Conservation (phyloP, 1,284 basidiomycete species). For the Sporisorium sorghi region DNA sequence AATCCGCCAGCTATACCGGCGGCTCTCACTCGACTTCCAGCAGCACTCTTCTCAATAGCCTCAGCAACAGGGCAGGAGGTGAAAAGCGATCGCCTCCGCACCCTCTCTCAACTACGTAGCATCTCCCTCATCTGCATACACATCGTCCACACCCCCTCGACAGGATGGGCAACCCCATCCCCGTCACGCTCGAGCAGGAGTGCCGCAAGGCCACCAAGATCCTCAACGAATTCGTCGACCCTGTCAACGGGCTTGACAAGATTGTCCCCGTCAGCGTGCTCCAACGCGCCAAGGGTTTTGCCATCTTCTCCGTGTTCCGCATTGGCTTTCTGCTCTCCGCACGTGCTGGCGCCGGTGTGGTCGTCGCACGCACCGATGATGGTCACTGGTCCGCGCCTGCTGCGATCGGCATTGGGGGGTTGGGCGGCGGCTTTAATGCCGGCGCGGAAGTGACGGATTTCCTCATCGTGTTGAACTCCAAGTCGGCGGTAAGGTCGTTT, state of each 20-base stretch:
- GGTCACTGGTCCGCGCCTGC: constrained; percentile 94
- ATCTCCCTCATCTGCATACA: not conserved
- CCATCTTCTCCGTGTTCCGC: constrained; percentile 73
- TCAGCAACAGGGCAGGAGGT: not conserved
- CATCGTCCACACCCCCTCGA: not conserved
- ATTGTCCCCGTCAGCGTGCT: constrained; percentile 71
- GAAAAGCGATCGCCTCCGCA: too few species aligned
- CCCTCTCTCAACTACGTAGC: not conserved
- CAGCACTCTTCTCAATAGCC: not conserved
- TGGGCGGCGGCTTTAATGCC: constrained; percentile 82
- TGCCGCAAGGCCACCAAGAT: constrained; percentile 72
- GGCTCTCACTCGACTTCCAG: not conserved
- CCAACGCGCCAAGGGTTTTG: constrained; percentile 82
- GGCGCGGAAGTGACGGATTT: constrained; percentile 95
- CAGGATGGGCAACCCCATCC: constrained; percentile 67
- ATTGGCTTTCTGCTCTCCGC: constrained; percentile 75
- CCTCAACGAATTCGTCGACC: constrained; percentile 64
- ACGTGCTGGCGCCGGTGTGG: constrained; percentile 86
- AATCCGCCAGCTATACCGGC: too few species aligned
- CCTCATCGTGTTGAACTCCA: constrained; percentile 88
- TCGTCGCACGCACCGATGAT: constrained; percentile 85
- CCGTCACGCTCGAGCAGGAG: constrained; percentile 72
- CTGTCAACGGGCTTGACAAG: constrained; percentile 62
- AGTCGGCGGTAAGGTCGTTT: constrained; percentile 80
- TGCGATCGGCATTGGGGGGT: constrained; percentile 87